Conservation (phyloP, 306 rosid genomes). For the Senna siamea region DNA sequence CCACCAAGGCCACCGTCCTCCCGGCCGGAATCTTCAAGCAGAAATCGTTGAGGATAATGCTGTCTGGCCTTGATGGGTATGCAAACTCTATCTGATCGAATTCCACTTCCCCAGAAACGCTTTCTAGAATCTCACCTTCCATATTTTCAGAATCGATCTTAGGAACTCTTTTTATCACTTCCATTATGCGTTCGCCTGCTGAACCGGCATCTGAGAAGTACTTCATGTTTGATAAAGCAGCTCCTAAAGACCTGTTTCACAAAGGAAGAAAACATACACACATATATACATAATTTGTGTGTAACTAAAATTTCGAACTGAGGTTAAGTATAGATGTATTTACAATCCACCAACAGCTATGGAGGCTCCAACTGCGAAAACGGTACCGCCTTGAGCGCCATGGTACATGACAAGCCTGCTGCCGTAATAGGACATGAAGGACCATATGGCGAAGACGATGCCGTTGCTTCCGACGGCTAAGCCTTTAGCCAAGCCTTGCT, state of each 20-base stretch:
- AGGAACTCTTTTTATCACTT: constrained; percentile 68
- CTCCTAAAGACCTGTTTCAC: constrained; percentile 69
- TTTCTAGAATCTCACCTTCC: constrained; percentile 53
- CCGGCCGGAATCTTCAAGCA: constrained; percentile 62
- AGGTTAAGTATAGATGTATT: neutral
- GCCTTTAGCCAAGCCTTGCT: constrained; percentile 77
- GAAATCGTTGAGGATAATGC: constrained; percentile 51
- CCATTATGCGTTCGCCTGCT: constrained; percentile 67
- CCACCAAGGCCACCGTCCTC: constrained; percentile 69
- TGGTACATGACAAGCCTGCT: constrained; percentile 79
- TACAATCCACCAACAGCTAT: constrained; percentile 80
- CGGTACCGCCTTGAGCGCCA: constrained; percentile 74
- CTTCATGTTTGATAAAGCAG: constrained; percentile 67
- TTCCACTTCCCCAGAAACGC: constrained; percentile 61
- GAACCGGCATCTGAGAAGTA: constrained; percentile 69
- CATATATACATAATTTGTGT: neutral
- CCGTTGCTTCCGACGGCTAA: constrained; percentile 83
- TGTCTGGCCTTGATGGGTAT: constrained; percentile 71
- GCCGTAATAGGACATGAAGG: constrained; percentile 72
- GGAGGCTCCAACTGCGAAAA: constrained; percentile 72
- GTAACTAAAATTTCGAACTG: neutral
- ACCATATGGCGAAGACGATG: constrained; percentile 71
- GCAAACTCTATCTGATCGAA: constrained; percentile 57
- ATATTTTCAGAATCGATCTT: constrained; percentile 66
- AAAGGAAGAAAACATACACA: too few relatives aligned